A percentile compares a stretch with the other conserved stretches of the same genome.
Evolutionary conservation across 345 rosid genomes (phyloP).

Genomic region (Populus simonii): DNA sequence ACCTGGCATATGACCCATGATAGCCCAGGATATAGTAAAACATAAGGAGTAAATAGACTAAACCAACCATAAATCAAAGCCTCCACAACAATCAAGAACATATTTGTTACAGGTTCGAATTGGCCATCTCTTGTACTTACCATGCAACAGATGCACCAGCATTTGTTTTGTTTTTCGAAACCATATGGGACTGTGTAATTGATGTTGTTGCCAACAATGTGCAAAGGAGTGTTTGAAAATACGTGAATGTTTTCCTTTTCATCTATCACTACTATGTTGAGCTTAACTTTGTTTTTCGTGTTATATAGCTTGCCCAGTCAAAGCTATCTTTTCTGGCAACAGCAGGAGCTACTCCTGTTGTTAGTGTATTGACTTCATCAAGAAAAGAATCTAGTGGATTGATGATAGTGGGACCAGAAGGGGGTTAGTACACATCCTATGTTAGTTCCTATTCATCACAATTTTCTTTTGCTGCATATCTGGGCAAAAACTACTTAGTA

Average conservation of each 20-base stretch:
- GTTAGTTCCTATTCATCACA: background rate
- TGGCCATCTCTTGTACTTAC: background rate
- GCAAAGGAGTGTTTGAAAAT: background rate
- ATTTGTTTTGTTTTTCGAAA: background rate
- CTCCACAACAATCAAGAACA: background rate
- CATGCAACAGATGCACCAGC: background rate
- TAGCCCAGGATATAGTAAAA: background rate
- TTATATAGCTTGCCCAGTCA: conserved; percentile 53
- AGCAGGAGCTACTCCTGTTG: conserved; percentile 77
- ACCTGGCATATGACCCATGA: background rate
- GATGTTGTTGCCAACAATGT: background rate
- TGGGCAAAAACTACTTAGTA: background rate
- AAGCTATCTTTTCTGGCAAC: conserved; percentile 68
- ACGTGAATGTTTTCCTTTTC: background rate
- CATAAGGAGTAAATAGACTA: background rate
- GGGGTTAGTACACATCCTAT: conserved; percentile 46
- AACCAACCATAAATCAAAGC: background rate
- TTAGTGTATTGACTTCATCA: conserved; percentile 44
- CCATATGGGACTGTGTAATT: too few species aligned
- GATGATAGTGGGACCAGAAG: conserved; percentile 80
- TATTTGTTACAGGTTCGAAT: background rate
- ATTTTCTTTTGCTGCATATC: background rate
- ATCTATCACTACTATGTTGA: background rate
- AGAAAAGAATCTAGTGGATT: conserved; percentile 54
- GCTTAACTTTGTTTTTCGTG: conserved; percentile 3